phyloP scores from a whole-genome alignment of 345 rosid genomes.

The Rhodamnia argentea region DNA sequence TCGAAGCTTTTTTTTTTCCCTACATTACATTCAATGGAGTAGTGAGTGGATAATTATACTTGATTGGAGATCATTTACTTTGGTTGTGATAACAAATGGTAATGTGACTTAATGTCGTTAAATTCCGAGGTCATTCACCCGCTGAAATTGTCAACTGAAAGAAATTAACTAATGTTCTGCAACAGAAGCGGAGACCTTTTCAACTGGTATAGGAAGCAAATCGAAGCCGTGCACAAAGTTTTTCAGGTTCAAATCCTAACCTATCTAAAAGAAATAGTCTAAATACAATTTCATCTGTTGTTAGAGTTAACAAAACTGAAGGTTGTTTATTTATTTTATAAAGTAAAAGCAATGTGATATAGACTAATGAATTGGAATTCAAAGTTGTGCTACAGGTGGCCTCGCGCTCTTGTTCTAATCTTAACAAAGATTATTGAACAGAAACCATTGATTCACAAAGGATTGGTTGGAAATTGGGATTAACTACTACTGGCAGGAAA shows the following conservation, averaged over 20 bases:
- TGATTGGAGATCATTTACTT: neutral
- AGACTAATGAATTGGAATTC: slow-evolving; percentile 51
- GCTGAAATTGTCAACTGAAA: slow-evolving; percentile 40
- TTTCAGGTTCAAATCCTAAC: slow-evolving; percentile 88
- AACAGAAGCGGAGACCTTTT: slow-evolving; percentile 73
- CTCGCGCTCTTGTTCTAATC: slow-evolving; percentile 23
- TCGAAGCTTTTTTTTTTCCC: neutral
- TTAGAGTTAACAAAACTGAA: slow-evolving; percentile 16
- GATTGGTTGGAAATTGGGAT: slow-evolving; percentile 20
- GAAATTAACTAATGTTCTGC: slow-evolving; percentile 59
- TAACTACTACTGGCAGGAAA: slow-evolving; percentile 29
- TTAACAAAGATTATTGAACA: slow-evolving; percentile 39
- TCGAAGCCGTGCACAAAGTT: slow-evolving; percentile 97
- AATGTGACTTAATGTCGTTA: slow-evolving; percentile 9
- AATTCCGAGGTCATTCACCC: slow-evolving; percentile 25
- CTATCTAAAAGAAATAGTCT: slow-evolving; percentile 40
- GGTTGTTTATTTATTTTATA: slow-evolving; percentile 9
- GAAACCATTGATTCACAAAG: slow-evolving; percentile 31
- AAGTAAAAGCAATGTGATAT: slow-evolving; percentile 27
- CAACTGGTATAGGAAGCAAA: slow-evolving; percentile 93
- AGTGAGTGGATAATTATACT: neutral
- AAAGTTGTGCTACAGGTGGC: slow-evolving; percentile 68
- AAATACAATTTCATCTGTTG: slow-evolving; percentile 32
- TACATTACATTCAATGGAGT: neutral
- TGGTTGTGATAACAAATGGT: neutral